These are phyloP conservation scores for Penicillium crustosum DNA, from an alignment of 2,329 filamentous ascomycete species.

Conservation along the genomic window DNA sequence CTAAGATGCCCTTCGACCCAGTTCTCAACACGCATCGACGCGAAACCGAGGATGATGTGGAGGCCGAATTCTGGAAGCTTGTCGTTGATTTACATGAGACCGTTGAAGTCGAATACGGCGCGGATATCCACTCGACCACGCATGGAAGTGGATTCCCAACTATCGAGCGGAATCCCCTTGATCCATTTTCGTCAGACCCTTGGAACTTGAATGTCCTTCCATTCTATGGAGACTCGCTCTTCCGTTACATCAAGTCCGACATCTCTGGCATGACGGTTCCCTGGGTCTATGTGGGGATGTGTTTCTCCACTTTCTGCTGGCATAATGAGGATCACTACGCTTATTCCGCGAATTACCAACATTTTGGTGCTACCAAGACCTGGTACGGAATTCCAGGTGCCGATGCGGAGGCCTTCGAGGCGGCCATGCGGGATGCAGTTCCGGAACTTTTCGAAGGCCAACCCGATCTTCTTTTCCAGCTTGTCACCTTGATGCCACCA, in stretches of 20 bases:
- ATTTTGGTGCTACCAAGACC: conserved; percentile 96
- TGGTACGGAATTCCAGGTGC: conserved; percentile 98
- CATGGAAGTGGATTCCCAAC: conserved; percentile 97
- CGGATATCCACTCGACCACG: conserved; percentile 96
- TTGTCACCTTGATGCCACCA: conserved; percentile 92
- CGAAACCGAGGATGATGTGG: conserved; percentile 91
- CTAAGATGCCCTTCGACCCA: conserved; percentile 84
- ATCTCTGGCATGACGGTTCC: conserved; percentile 99
- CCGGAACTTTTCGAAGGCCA: conserved; percentile 97
- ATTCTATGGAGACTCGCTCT: conserved; percentile 85
- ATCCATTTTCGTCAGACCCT: conserved; percentile 82
- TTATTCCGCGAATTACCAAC: conserved; percentile 97
- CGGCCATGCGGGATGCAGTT: conserved; percentile 91
- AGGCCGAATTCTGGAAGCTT: conserved; percentile 93
- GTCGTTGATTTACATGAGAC: conserved; percentile 93
- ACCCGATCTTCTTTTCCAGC: conserved; percentile 90
- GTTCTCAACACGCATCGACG: conserved; percentile 76
- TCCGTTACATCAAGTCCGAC: conserved; percentile 96
- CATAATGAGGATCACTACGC: conserved; percentile 98
- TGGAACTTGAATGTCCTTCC: conserved; percentile 97
- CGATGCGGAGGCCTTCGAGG: conserved; percentile 91
- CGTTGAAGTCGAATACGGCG: conserved; percentile 96
- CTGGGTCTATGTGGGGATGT: conserved; percentile 99
- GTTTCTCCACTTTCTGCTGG: conserved; percentile 99
- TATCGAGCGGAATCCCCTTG: conserved; percentile 82